Evolutionary conservation across 1,284 basidiomycete genomes (phyloP), one percentile per base, ranked within the genome.

Genomic region (Chiua sp.): DNA sequence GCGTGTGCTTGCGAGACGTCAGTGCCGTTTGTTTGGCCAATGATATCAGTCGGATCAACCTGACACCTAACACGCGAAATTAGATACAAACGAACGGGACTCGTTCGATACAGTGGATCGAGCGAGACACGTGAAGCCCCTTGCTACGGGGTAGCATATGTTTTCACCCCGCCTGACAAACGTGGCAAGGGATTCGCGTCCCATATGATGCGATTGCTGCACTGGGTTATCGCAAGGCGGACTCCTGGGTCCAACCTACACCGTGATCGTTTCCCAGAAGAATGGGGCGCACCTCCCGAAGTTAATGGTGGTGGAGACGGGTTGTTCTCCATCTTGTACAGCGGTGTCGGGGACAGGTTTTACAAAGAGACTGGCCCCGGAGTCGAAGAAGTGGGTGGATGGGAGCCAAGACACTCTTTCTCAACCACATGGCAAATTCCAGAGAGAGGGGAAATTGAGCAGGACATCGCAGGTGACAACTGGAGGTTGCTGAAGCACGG

Each of bases 321-420:
- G 3, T 64, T 67, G 5, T 83, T 86, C 62, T 87, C 85, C 3
- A 81, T 80, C 16, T 73, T 90, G 5, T 90, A 84, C 73, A 89
- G 87, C 67, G 87, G 87, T 64, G 75, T 89, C 35, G 87, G 88
- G 2, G 57, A 62, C 12, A 65, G 75, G 2, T 86, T 87, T 68
- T 90, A 90, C 69, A 64, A 61, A 6, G 60, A 65, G 4, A 81
- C 80, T 57, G 84, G 85, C 0, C 78, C 78, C 4, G 62, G 54
- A 3, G 67, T 69, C 3, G 67, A 64, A 5, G 65, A 70, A 15
- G 53, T 62, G 15, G 72, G 75, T 37, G 87, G 87, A 2, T 88
- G 87, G 87, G 68, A 76, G 20, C 74, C 79, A 8, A 69, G 69
- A 10, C 74, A 74, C 2, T 69, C 79, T 2, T 56, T 72, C 0